Evolutionary conservation across 257 asterid species (phyloP).

Genomic region (Primulina tabacum): DNA sequence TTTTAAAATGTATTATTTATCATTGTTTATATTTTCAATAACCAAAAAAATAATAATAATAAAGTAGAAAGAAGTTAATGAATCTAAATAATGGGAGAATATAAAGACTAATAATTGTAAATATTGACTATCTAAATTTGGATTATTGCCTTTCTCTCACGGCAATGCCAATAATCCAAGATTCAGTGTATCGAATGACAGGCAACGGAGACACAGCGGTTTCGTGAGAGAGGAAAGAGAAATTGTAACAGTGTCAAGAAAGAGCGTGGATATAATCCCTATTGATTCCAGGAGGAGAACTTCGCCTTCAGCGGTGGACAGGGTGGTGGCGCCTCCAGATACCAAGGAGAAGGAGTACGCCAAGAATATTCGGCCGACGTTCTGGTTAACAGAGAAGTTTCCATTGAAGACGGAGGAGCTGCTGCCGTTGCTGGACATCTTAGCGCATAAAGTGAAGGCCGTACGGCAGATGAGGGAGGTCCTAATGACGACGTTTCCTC

Average conservation of each 20-base stretch:
- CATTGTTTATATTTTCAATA: no score
- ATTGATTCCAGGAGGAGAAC: slow-evolving; percentile 42
- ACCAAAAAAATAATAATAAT: no score
- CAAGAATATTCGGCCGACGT: slow-evolving; percentile 67
- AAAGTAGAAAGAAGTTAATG: no score
- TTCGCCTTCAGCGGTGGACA: slow-evolving; percentile 34
- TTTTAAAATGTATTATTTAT: no score
- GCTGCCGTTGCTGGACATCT: slow-evolving; percentile 80
- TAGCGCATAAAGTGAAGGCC: slow-evolving; percentile 86
- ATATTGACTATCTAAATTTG: no score
- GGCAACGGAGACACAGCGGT: slow-evolving; percentile 78
- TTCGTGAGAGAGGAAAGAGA: slow-evolving; percentile 82
- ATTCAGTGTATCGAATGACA: slow-evolving; percentile 57
- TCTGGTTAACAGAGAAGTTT: slow-evolving; percentile 89
- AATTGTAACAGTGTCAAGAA: slow-evolving; percentile 64
- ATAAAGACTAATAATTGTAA: no score
- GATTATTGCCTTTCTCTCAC: no score
- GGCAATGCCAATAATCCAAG: slow-evolving; percentile 91
- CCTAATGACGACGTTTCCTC: slow-evolving; percentile 87
- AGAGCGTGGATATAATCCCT: slow-evolving; percentile 89
- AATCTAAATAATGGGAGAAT: no score
- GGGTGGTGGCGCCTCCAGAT: slow-evolving; percentile 58
- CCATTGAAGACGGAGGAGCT: slow-evolving; percentile 93
- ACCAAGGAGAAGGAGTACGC: slow-evolving; percentile 89
- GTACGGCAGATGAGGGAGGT: slow-evolving; percentile 92